Base-by-base conservation (phyloP, 2,329 filamentous ascomycete species). In the Ophiosphaerella narmari region DNA sequence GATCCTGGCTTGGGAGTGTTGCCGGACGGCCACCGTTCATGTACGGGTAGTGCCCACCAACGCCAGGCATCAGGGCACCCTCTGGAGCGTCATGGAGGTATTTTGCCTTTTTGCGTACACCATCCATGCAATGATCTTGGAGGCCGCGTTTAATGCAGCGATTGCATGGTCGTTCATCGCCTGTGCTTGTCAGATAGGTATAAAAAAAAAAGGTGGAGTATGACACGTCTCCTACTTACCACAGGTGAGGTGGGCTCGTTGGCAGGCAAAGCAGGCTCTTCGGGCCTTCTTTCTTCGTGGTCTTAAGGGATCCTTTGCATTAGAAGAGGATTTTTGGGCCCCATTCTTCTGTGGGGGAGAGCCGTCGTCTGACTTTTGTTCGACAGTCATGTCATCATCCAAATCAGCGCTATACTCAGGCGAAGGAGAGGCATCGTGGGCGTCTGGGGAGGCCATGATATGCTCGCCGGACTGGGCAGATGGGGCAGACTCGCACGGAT, bases 71-170 rank as follows among this genome's bases (percentile, higher is more conserved):
- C 55, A 97, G 80, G 39, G 91, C 91, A 71, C 95, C 91, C 44
- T 91, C 86, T 32, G 93, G 92, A 23, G 93, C 91, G 80, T 97
- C 94, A 69, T 97, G 92, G 48, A 99, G 88, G 74, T 99, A 99
- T 74, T 99, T 99, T 44, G 94, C 94, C 81, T 97, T 99, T 76
- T 99, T 99, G 57, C 94, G 88, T 43, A 97, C 91, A 46, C 94
- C 94, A 70, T 99, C 94, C 73, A 96, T 91, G 69, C 94, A 99
- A 54, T 86, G 86, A 71, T 96, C 91, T 66, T 91, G 89, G 18
- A 97, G 83, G 39, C 91, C 90, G 64, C 94, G 88, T 75, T 97
- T 97, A 63, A 97, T 91, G 73, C 94, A 99, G 67, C 94, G 83
- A 68, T 91, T 86, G 72, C 94, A 99, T 45, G 94, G 94, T 63